Evolutionary conservation across 2,329 filamentous ascomycete genomes (phyloP), one percentile per base, ranked within the genome.

Genomic region (Penicillium sp.): DNA sequence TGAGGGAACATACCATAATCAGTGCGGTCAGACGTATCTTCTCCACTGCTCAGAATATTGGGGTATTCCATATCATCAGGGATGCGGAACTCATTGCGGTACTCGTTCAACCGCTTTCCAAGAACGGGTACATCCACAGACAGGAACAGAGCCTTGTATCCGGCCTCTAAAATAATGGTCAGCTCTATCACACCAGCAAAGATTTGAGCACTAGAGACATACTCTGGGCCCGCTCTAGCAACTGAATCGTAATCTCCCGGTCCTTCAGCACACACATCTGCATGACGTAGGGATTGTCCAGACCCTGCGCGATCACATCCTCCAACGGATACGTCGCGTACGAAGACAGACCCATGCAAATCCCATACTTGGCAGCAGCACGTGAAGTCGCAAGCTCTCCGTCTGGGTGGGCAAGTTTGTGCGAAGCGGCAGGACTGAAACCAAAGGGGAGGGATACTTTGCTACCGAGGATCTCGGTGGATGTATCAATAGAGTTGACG

Each of bases 91-190:
- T 80, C 75, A 61, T 84, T 84, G 3, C 82, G 78, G 63, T 80
- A 79, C 65, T 86, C 83, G 47, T 84, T 83, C 35, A 84, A 73
- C 0, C 84, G 76, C 22, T 80, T 77, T 0, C 84, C 84, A 0
- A 86, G 73, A 0, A 84, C 78, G 0, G 84, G 84, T 0, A 79
- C 78, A 62, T 87, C 84, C 1, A 84, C 82, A 0, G 84, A 82
- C 1, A 87, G 67, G 38, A 87, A 79, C 3, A 86, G 70, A 0
- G 83, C 84, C 59, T 81, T 82, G 68, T 82, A 85, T 6, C 83
- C 82, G 0, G 79, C 76, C 56, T 71, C 74, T 79, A 25, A 6
- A 47, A 4, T n/a, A 1, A 11, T 5, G 4, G 5, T 47, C 3
- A 17, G 22, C 43, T 28, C 43, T 47, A 15, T 31, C 43, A 1